Percentiles rank a stretch among this genome's conserved stretches.
Conservation (phyloP, 176 grass and related monocot species). For the Oryza meridionalis region DNA sequence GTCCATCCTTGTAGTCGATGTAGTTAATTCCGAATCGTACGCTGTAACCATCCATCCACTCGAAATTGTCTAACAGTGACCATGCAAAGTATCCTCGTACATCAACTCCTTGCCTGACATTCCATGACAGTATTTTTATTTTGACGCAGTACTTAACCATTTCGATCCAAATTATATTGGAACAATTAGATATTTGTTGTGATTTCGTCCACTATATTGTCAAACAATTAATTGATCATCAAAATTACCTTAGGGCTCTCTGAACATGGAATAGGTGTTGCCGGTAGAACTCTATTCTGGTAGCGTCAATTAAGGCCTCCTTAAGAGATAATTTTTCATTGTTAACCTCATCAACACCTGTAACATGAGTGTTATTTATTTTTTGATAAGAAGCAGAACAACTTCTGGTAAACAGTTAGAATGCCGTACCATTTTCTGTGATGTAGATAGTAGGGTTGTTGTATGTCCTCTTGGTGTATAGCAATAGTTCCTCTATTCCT, state of each 20-base stretch:
- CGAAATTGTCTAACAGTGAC: constrained; percentile 88
- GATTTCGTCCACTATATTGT: too few species aligned
- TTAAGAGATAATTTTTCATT: constrained; percentile 48
- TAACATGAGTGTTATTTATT: not conserved
- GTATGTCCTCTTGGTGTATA: constrained; percentile 75
- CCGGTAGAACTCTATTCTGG: constrained; percentile 65
- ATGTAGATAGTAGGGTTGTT: constrained; percentile 85
- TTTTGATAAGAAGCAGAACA: constrained; percentile 15
- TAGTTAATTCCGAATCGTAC: constrained; percentile 79
- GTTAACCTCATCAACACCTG: constrained; percentile 84
- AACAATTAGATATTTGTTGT: too few species aligned
- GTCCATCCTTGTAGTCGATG: constrained; percentile 70
- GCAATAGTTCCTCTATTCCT: constrained; percentile 79
- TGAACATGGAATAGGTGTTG: constrained; percentile 68
- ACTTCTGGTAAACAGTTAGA: constrained; percentile 3
- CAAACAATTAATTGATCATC: not conserved
- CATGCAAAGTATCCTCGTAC: constrained; percentile 84
- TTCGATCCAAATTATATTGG: not conserved
- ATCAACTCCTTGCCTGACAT: constrained; percentile 62
- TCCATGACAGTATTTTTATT: constrained; percentile 15
- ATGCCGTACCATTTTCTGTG: constrained; percentile 77
- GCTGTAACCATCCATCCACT: constrained; percentile 85
- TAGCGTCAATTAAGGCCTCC: constrained; percentile 70
- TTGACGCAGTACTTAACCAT: not conserved
- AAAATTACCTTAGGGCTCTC: constrained; percentile 58